A percentile compares a stretch with the other conserved stretches of the same genome.
These are phyloP conservation scores for Gamsiella multidivaricata DNA, from an alignment of 192 early-diverging fungal genomes.

Conservation along the genomic window DNA sequence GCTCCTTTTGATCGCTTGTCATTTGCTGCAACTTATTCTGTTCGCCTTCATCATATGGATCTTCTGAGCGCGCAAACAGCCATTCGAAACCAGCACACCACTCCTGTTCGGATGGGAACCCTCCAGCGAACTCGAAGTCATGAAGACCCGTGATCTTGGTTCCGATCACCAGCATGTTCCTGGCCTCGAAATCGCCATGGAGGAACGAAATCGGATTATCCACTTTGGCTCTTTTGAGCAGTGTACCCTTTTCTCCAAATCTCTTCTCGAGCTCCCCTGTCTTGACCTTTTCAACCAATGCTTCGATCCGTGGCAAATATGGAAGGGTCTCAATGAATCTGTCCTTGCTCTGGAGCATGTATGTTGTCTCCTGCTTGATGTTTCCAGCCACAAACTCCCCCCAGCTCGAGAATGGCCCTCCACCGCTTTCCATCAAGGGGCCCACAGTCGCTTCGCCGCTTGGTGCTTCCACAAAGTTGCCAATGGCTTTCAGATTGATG, in stretches of 20 bases:
- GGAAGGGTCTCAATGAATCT: constrained; percentile 5
- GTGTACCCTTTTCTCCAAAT: constrained; percentile 3
- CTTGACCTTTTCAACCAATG: constrained; percentile 23
- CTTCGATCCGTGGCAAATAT: constrained; percentile 19
- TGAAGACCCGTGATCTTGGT: constrained; percentile 31
- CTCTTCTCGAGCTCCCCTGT: constrained; percentile 23
- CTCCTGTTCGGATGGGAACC: constrained; percentile 41
- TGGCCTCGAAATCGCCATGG: constrained; percentile 38
- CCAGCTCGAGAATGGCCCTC: constrained; percentile 33
- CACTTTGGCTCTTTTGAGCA: not conserved
- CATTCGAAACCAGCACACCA: constrained; percentile 51
- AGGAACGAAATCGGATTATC: constrained; percentile 28
- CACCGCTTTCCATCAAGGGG: constrained; percentile 42
- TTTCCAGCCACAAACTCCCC: constrained; percentile 29
- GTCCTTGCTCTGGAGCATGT: not conserved
- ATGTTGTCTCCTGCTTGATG: constrained; percentile 20
- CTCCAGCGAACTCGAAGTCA: constrained; percentile 51
- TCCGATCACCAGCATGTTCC: constrained; percentile 37
- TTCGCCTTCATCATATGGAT: constrained; percentile 33
- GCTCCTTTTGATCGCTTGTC: constrained; percentile 30
- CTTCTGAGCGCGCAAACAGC: constrained; percentile 33
- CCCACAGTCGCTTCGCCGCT: constrained; percentile 18
- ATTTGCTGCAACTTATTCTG: constrained; percentile 38
- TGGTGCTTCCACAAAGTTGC: constrained; percentile 24
- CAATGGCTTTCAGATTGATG: constrained; percentile 18